These are phyloP conservation scores for Entrophospora sp. DNA, from an alignment of 192 early-diverging fungal genomes.

Conservation along the genomic window DNA sequence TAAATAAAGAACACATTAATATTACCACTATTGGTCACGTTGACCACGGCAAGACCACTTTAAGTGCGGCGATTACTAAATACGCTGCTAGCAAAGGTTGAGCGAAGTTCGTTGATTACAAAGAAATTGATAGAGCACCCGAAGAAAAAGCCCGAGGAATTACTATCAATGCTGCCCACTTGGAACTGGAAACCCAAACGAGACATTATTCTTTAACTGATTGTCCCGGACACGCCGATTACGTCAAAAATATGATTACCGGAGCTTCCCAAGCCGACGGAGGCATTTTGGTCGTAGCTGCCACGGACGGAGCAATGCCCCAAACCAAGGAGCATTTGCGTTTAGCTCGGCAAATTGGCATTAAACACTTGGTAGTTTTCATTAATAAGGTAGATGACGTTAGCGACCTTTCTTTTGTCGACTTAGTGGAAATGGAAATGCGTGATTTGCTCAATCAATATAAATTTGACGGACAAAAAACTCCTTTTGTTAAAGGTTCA, in stretches of 20 bases:
- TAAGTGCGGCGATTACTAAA: constrained; percentile 97
- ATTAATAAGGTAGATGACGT: constrained; percentile 98
- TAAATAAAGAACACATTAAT: constrained; percentile 93
- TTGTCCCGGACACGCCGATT: constrained; percentile 98
- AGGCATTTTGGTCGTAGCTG: constrained; percentile 96
- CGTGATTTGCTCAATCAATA: constrained; percentile 87
- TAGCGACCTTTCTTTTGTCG: constrained; percentile 95
- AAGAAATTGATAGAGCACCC: constrained; percentile 93
- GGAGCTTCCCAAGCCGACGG: constrained; percentile 97
- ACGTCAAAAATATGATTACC: constrained; percentile 98
- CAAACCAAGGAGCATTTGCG: constrained; percentile 98
- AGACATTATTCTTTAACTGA: constrained; percentile 96
- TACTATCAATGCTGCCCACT: constrained; percentile 91
- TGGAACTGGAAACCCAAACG: constrained; percentile 85
- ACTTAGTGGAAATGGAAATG: constrained; percentile 99
- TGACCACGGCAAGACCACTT: constrained; percentile 97
- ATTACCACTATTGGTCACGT: constrained; percentile 98
- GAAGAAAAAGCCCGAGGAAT: constrained; percentile 97
- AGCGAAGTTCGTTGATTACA: constrained; percentile 87
- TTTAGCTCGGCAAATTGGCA: constrained; percentile 91
- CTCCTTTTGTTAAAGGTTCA: constrained; percentile 87
- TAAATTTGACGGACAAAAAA: constrained; percentile 85
- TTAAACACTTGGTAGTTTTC: constrained; percentile 88
- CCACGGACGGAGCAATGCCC: constrained; percentile 97
- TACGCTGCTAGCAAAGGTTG: constrained; percentile 71